Base-by-base conservation (phyloP, 1,284 basidiomycete species). In the Phenoliferia sp. region DNA sequence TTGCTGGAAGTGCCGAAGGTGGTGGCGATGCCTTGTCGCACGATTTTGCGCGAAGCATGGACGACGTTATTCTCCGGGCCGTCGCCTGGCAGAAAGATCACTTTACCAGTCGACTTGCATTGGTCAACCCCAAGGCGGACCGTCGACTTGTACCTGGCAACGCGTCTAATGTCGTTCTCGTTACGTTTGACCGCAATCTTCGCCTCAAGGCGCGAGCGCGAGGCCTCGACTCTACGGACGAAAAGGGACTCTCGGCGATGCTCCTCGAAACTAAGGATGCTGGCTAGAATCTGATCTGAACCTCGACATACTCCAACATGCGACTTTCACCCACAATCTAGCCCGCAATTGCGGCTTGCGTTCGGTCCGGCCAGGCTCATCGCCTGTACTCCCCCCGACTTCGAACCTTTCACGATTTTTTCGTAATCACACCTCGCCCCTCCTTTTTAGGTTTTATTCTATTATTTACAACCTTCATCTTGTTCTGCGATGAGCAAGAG, bases 21-120 rank as follows among this genome's bases (percentile, higher is more conserved):
- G 7, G 52, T 29, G 78, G 82, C 28, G 80, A 81, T 62, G 80
- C 80, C 48, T 81, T 79, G 36, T 82, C 83, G 1, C 83, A 83
- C 79, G 73, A 76, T 29, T 65, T 74, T 7, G 90, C 90, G 60
- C 83, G 89, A 36, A 92, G 85, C 69, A 93, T 97, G 88, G 95
- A 99, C 78, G 94, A 98, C 77, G 84, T 96, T 62, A 97, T 98
- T 69, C 84, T 99, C 54, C 88, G 90, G 74, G 90, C 93, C 28
- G 91, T 92, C 15, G 83, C 89, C 59, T 97, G 93, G 90, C 95
- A 97, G 78, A 85, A 88, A 62, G 88, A 92, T 59, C 92, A 97
- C 76, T 98, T 94, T 87, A 82, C 88, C 29, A 91, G 96, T 80
- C 86, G 94, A 17, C 87, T 90, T 0, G 81, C 82, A 26, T 81